A percentile compares a stretch with the other conserved stretches of the same genome.
Conservation (phyloP, 805 yeast species). For the Kodamaea kaohsiungensis region DNA sequence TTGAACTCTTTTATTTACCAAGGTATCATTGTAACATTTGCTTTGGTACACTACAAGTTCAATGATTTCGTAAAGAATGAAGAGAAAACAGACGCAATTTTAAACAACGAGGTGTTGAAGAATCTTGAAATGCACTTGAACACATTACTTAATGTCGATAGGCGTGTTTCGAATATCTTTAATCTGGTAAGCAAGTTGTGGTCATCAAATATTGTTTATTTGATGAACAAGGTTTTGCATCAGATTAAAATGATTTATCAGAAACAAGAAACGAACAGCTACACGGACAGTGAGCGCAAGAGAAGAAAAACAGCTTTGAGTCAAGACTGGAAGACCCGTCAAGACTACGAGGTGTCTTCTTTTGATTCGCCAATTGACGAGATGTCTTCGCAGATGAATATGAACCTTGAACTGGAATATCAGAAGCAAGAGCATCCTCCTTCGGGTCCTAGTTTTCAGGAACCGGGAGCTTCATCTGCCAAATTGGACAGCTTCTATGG, state of each 20-base stretch:
- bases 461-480: slow-evolving; percentile 7
- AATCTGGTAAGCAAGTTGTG: slow-evolving; percentile 26
- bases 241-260: slow-evolving; percentile 27
- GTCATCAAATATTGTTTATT: slow-evolving; percentile 35
- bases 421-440: not conserved
- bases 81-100: slow-evolving; percentile 13
- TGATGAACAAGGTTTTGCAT: slow-evolving; percentile 31
- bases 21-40: slow-evolving; percentile 51
- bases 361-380: not conserved
- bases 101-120: slow-evolving; percentile 3
- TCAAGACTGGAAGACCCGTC: not conserved
- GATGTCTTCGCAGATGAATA: not conserved
- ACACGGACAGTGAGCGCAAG: not conserved
- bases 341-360: not conserved
- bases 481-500: slow-evolving; percentile 41
- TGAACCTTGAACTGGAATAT: not conserved
- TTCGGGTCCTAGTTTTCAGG: not conserved
- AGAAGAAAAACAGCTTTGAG: slow-evolving; percentile 1
- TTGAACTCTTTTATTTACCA: slow-evolving; percentile 52
- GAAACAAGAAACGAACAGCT: slow-evolving; percentile 13
- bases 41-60: slow-evolving; percentile 46
- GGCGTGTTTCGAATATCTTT: slow-evolving; percentile 20
- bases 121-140: slow-evolving; percentile 22
- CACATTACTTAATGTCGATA: slow-evolving; percentile 25
- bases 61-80: slow-evolving; percentile 31